Evolutionary conservation across 192 early-diverging fungal genomes (phyloP).

Genomic region (Umbelopsis ramanniana): DNA sequence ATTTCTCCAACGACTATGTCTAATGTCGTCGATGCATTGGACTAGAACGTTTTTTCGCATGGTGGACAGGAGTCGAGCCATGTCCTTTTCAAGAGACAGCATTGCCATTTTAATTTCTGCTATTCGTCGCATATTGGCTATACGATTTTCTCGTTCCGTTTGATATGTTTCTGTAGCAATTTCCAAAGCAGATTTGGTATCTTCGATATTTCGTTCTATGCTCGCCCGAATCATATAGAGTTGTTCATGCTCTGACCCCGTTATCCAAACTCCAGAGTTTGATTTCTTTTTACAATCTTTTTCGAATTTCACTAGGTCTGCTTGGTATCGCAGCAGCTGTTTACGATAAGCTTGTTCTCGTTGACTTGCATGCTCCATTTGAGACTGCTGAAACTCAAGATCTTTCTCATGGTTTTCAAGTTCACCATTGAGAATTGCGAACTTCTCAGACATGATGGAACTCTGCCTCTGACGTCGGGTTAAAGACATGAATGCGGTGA

Average conservation of each 20-base stretch:
- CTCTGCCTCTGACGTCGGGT: background rate
- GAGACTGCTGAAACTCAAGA: background rate
- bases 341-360: background rate
- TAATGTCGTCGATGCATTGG: constrained; percentile 7
- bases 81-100: background rate
- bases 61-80: background rate
- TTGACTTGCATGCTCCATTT: constrained; percentile 5
- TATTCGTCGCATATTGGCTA: constrained; percentile 19
- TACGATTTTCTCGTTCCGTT: constrained; percentile 2
- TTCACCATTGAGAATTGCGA: background rate
- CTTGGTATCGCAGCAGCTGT: background rate
- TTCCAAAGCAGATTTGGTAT: background rate
- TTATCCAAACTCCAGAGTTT: constrained; percentile 11
- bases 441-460: constrained; percentile 1
- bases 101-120: constrained; percentile 5
- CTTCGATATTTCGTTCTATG: constrained; percentile 16
- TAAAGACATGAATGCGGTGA: background rate
- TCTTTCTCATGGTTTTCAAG: constrained; percentile 15
- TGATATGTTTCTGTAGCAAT: constrained; percentile 16
- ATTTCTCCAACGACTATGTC: background rate
- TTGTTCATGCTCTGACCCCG: constrained; percentile 5
- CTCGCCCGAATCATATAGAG: background rate
- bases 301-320: background rate
- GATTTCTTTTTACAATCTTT: background rate
- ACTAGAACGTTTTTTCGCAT: constrained; percentile 7